Evolutionary conservation across 2,329 filamentous ascomycete genomes (phyloP).

Genomic region (Trichophyton rubrum): DNA sequence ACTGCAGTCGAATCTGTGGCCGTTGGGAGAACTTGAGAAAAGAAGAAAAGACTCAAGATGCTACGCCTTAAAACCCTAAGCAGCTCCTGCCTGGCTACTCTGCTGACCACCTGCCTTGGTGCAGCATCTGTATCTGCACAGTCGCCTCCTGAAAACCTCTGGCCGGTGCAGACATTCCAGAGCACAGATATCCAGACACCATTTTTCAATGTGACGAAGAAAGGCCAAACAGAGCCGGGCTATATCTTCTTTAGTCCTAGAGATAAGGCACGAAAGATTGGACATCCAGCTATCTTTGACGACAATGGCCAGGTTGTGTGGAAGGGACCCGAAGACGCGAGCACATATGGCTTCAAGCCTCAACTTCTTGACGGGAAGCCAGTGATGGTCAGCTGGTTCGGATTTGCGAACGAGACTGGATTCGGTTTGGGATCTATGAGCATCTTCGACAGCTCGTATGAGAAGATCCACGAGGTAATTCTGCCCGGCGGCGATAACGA

Average conservation of each 20-base stretch:
- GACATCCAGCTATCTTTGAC: slow-evolving; percentile 26
- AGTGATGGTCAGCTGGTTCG: slow-evolving; percentile 29
- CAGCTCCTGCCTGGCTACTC: background rate
- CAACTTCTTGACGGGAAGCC: slow-evolving; percentile 23
- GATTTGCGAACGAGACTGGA: slow-evolving; percentile 18
- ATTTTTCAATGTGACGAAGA: slow-evolving; percentile 22
- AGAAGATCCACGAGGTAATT: slow-evolving; percentile 11
- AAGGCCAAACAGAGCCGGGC: slow-evolving; percentile 22
- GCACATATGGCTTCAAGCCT: slow-evolving; percentile 21
- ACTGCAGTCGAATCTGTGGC: background rate
- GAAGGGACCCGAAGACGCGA: slow-evolving; percentile 22
- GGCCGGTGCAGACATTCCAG: slow-evolving; percentile 14
- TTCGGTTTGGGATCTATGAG: slow-evolving; percentile 13
- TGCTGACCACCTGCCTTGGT: background rate
- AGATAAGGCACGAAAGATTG: slow-evolving; percentile 18
- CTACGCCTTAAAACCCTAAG: background rate
- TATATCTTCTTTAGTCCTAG: slow-evolving; percentile 26
- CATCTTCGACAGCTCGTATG: slow-evolving; percentile 14
- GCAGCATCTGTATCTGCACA: background rate
- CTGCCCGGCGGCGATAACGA: slow-evolving; percentile 3
- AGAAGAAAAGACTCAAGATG: background rate
- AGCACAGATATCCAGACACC: slow-evolving; percentile 18
- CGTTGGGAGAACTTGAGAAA: background rate
- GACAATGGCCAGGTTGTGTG: slow-evolving; percentile 26
- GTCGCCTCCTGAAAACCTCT: slow-evolving; percentile 1